Base-by-base conservation (phyloP, 2,329 filamentous ascomycete genomes). In the Arthrobotrys sinensis region DNA sequence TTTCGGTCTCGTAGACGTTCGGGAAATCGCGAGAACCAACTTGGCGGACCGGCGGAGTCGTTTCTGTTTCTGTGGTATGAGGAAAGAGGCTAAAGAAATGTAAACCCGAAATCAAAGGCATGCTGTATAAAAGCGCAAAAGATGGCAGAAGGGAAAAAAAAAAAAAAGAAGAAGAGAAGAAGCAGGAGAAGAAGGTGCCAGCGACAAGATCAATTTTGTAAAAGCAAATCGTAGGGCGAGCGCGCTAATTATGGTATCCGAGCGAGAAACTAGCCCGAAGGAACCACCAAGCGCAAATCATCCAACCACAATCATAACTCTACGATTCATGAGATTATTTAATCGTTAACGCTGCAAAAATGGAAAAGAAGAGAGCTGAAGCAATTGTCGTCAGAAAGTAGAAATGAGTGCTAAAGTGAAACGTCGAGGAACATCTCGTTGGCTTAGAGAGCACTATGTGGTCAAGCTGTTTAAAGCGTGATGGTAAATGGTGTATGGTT, bases 301-400 rank as follows among this genome's bases (percentile, higher is more conserved):
- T 63, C 48, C 50, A 73, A 73, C 21, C 45, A 60, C 38, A 66
- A 66, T 73, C 69, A 73, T 66, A 73, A 73, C 57, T 66, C 60
- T 73, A 66, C 60, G 38, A 73, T 53, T 73, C 69, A 46, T 73
- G 40, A 72, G 32, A 66, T 57, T 66, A 73, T 73, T 66, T 66
- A 57, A 70, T 69, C 65, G 55, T 69, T 69, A 67, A 71, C 38
- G 67, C 28, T 71, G 67, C 12, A 24, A 53, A 43, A 53, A 46
- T 63, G 55, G 28, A 40, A 40, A 45, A 40, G 28, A 53, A 4
- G 19, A 46, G 38, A 10, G 40, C 21, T 24, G 38, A 71, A 43
- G 63, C 16, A 72, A 53, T 21, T 28, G 55, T 71, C 55, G 34
- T 63, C 19, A 72, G 55, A 45, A 43, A 60, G 24, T 24, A 32